Conservation (phyloP, 2,329 filamentous ascomycete species). For the Moelleriella libera region DNA sequence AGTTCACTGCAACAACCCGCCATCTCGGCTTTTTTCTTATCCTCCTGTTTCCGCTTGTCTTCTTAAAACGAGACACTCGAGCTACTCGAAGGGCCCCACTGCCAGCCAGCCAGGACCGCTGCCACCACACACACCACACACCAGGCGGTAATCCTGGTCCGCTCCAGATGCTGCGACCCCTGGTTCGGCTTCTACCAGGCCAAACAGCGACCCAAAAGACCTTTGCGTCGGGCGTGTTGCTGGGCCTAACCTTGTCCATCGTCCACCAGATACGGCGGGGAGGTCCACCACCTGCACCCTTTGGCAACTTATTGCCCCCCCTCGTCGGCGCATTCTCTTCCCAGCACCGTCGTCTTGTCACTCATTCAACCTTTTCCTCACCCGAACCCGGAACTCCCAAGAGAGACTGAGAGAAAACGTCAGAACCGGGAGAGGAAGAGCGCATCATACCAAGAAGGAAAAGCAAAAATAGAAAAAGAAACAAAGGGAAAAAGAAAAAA, state of each 20-base stretch:
- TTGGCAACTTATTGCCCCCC: neutral
- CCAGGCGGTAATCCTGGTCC: no score
- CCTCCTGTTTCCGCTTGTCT: neutral
- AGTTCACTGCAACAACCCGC: neutral
- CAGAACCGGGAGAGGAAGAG: no score
- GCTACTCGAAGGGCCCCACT: neutral
- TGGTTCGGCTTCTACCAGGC: no score
- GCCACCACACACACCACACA: neutral
- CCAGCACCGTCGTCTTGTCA: neutral
- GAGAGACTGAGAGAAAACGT: neutral
- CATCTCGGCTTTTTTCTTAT: neutral
- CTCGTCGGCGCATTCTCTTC: neutral
- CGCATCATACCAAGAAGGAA: no score
- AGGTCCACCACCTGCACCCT: constrained; percentile 2
- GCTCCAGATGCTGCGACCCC: no score
- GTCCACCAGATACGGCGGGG: constrained; percentile 2
- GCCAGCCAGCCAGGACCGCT: neutral
- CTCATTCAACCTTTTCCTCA: constrained; percentile 1
- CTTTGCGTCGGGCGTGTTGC: neutral
- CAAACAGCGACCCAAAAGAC: neutral
- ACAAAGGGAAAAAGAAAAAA: neutral
- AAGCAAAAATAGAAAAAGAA: no score
- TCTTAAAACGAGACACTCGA: neutral
- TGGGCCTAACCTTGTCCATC: constrained; percentile 1
- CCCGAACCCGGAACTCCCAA: neutral